Evolutionary conservation across 306 rosid species (phyloP), one percentile per base, ranked within the genome.

Genomic region (Vigna reflexopilosa): DNA sequence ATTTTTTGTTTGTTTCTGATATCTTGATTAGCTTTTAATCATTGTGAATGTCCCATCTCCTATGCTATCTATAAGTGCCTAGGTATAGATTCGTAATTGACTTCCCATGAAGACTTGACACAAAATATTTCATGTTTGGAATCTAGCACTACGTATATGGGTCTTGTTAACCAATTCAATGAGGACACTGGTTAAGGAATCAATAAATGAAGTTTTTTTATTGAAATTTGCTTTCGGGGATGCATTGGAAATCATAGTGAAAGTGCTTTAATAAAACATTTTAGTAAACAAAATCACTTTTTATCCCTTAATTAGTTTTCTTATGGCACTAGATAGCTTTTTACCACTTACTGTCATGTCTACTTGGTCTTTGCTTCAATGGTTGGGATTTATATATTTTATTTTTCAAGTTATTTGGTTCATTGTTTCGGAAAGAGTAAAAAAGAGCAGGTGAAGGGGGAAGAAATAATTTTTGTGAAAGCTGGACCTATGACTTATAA

Each of bases 1-100:
- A 50, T 20, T 9, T 57, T 75, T 65, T 58, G 34, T 55, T 69
- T 77, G 14, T 38, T 22, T 80, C 63, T 59, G 44, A 14, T 72
- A 72, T 52, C 20, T 56, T 57, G 65, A 26, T 81, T 74, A 26
- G 54, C 70, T 71, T 68, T 30, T 73, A 17, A 71, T 24, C 16
- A 34, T 5, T 17, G 17, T n/a, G 55, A 64, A 54, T 48, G 45
- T 28, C 40, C 40, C 45, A 34, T 62, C 16, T 64, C 65, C 20
- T 32, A 17, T 26, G 67, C 47, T 69, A 67, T 74, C 51, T 61
- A 34, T 67, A 34, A 52, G 50, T 45, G 26, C 56, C 73, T 63
- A 26, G 42, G 11, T 30, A 30, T 40, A 69, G 75, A 61, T 75
- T 69, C 70, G 63, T 44, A 66, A 42, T 44, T 69, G 71, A 73